Conservation (phyloP, 164 flowering plant species). For the Malania oleifera region DNA sequence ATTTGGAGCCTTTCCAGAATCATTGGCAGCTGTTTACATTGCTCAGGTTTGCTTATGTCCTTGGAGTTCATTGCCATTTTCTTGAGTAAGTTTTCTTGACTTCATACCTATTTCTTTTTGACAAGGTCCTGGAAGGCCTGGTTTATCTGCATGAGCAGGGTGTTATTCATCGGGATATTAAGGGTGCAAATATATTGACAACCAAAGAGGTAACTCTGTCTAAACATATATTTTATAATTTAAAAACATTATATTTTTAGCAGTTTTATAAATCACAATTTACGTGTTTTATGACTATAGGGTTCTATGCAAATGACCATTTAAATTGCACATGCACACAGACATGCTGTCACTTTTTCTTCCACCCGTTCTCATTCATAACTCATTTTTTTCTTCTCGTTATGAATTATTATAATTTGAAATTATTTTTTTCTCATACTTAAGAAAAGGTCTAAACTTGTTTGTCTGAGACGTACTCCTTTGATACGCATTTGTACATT, state of each 20-base stretch:
- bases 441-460: too few relatives aligned
- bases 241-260: neutral
- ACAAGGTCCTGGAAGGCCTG: constrained; percentile 92
- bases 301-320: too few relatives aligned
- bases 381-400: too few relatives aligned
- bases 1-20: constrained; percentile 98
- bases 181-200: constrained; percentile 97
- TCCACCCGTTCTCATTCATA: too few relatives aligned
- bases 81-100: neutral
- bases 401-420: too few relatives aligned
- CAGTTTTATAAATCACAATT: too few relatives aligned
- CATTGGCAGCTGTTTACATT: constrained; percentile 90
- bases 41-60: constrained; percentile 62
- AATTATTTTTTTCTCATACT: too few relatives aligned
- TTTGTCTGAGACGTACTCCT: too few relatives aligned
- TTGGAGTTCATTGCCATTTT: constrained; percentile 1
- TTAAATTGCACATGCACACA: too few relatives aligned
- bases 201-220: constrained; percentile 74
- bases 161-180: constrained; percentile 96
- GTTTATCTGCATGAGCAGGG: constrained; percentile 99
- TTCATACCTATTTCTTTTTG: neutral
- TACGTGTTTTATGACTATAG: too few relatives aligned
- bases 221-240: neutral
- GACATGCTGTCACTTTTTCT: too few relatives aligned
- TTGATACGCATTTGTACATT: too few relatives aligned